Conservation (phyloP, 2,329 filamentous ascomycete genomes). For the Ceratocystiopsis minuta region DNA sequence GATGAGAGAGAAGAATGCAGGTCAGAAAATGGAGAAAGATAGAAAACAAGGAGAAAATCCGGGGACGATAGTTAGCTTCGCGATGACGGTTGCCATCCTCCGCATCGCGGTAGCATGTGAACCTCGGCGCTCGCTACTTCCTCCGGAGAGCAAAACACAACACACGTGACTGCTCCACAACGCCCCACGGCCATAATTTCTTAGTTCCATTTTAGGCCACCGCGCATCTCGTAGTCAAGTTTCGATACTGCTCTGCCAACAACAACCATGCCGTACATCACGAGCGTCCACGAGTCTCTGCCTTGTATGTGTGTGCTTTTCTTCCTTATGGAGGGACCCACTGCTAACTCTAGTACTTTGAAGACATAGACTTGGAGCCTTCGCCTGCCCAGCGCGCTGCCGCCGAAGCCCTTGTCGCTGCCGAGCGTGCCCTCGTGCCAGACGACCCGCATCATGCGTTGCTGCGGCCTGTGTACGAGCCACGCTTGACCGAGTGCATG, state of each 20-base stretch:
- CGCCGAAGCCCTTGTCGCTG: constrained; percentile 50
- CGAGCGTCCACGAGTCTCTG: constrained; percentile 59
- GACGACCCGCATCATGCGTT: constrained; percentile 35
- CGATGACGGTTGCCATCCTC: no score
- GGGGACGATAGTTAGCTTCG: not conserved
- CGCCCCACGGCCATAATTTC: no score
- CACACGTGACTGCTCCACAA: no score
- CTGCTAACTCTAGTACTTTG: constrained; percentile 7
- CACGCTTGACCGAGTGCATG: constrained; percentile 48
- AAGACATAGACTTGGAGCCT: constrained; percentile 67
- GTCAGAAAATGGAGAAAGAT: not conserved
- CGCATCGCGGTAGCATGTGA: no score
- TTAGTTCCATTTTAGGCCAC: no score
- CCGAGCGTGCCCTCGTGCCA: constrained; percentile 35
- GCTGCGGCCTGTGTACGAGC: constrained; percentile 32
- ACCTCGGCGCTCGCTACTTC: no score
- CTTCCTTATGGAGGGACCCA: constrained; percentile 8
- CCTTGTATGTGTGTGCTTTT: constrained; percentile 42
- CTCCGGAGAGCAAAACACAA: no score
- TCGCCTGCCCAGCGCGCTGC: constrained; percentile 42
- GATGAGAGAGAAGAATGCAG: not conserved
- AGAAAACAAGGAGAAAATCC: not conserved
- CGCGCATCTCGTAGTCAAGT: no score
- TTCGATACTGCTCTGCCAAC: not conserved
- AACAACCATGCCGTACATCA: constrained; percentile 44